phyloP scores from a whole-genome alignment of 2,329 filamentous ascomycete genomes.

The Claviceps africana region DNA sequence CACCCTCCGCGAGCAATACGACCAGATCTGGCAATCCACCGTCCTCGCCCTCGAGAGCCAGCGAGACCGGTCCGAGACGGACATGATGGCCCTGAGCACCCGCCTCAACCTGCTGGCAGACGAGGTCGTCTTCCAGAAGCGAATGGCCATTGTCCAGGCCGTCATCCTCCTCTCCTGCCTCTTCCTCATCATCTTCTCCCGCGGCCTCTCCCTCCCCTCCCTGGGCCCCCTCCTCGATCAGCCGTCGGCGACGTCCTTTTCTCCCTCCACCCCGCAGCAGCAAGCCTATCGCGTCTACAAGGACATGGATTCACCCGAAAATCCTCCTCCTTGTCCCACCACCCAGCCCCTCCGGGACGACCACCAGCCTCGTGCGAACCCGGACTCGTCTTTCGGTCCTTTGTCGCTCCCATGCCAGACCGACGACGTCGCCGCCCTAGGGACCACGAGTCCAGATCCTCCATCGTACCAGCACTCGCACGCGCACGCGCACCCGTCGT shows the following conservation, averaged over 20 bases:
- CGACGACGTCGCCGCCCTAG: neutral
- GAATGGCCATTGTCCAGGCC: slow-evolving; percentile 86
- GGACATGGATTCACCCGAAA: neutral
- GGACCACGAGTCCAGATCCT: slow-evolving; percentile 5
- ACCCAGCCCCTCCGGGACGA: neutral
- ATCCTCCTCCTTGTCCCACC: neutral
- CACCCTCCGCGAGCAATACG: slow-evolving; percentile 71
- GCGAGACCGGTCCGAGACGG: slow-evolving; percentile 67
- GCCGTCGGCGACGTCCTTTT: slow-evolving; percentile 10
- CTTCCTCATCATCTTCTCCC: slow-evolving; percentile 70
- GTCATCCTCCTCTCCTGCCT: slow-evolving; percentile 77
- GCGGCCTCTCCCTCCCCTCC: slow-evolving; percentile 29
- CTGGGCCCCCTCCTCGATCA: slow-evolving; percentile 18
- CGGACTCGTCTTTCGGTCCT: neutral
- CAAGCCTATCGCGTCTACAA: slow-evolving; percentile 1
- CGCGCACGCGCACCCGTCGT: slow-evolving; percentile 11
- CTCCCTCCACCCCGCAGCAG: slow-evolving; percentile 7
- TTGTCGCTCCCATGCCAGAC: neutral
- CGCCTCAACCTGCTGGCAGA: slow-evolving; percentile 84
- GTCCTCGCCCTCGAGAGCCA: slow-evolving; percentile 83
- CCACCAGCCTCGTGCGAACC: neutral
- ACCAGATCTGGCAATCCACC: slow-evolving; percentile 93
- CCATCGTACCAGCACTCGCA: slow-evolving; percentile 6
- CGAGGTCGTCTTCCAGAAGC: slow-evolving; percentile 74
- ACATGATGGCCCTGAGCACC: slow-evolving; percentile 67